Conservation (phyloP, 1,284 basidiomycete genomes). For the Moesziomyces sp. region DNA sequence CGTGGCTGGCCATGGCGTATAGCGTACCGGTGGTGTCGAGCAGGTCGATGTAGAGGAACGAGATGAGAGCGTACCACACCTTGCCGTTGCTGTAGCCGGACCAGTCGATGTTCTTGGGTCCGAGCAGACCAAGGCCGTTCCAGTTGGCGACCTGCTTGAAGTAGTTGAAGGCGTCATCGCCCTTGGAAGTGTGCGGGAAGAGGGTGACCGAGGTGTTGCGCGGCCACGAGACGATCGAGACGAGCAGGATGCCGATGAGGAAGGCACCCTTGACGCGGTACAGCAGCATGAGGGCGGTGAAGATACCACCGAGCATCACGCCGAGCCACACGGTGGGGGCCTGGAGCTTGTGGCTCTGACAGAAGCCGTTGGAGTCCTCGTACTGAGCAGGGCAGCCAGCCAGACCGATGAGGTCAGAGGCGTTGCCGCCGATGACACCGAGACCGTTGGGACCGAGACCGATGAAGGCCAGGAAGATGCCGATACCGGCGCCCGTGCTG, state of each 20-base stretch:
- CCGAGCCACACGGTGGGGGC: conserved; percentile 88
- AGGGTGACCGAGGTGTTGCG: conserved; percentile 81
- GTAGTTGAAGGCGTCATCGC: conserved; percentile 81
- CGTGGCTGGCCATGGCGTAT: conserved; percentile 91
- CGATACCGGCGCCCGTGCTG: conserved; percentile 86
- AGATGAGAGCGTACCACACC: conserved; percentile 85
- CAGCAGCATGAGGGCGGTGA: conserved; percentile 74
- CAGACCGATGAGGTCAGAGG: conserved; percentile 79
- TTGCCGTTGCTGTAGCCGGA: conserved; percentile 74
- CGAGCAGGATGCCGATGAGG: conserved; percentile 81
- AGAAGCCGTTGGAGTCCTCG: conserved; percentile 71
- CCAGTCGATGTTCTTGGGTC: conserved; percentile 73
- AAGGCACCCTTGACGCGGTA: conserved; percentile 87
- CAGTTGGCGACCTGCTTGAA: conserved; percentile 88
- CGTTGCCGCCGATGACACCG: conserved; percentile 80
- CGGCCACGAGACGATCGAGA: conserved; percentile 89
- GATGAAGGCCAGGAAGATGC: conserved; percentile 75
- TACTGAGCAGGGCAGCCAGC: conserved; percentile 75
- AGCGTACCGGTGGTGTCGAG: conserved; percentile 76
- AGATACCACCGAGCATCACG: conserved; percentile 84
- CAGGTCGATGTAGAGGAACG: conserved; percentile 84
- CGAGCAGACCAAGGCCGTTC: conserved; percentile 67
- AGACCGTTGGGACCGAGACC: conserved; percentile 76
- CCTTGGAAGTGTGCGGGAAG: conserved; percentile 79
- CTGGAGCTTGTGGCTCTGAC: conserved; percentile 76